Evolutionary conservation across 2,329 filamentous ascomycete genomes (phyloP).

Genomic region (Fusarium penzigii): DNA sequence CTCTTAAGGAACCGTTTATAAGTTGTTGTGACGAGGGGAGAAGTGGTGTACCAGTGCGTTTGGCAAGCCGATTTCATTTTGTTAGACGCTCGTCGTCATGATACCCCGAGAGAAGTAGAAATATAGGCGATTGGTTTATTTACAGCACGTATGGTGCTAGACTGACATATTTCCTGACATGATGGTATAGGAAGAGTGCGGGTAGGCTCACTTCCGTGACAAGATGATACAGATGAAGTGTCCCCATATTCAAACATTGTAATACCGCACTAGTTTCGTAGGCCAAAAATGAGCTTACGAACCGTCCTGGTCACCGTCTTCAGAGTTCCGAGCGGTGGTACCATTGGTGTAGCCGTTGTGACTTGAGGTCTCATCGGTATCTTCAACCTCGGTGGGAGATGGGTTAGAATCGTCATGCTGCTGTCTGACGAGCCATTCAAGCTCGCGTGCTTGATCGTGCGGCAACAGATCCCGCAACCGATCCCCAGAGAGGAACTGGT

Average conservation of each 20-base stretch:
- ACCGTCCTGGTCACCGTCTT: too few relatives aligned
- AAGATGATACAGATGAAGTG: too few relatives aligned
- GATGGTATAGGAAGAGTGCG: too few relatives aligned
- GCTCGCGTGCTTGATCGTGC: constrained; percentile 47
- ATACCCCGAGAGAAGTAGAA: constrained; percentile 25
- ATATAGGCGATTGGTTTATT: constrained; percentile 9
- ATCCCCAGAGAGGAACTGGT: constrained; percentile 62
- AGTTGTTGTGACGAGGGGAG: too few relatives aligned
- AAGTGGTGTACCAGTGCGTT: background rate
- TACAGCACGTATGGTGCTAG: too few relatives aligned
- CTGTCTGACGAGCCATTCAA: constrained; percentile 47
- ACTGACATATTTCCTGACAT: too few relatives aligned
- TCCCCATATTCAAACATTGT: too few relatives aligned
- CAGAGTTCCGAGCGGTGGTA: too few relatives aligned
- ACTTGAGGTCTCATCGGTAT: background rate
- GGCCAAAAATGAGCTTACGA: too few relatives aligned
- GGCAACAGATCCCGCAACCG: constrained; percentile 54
- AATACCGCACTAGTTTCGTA: too few relatives aligned
- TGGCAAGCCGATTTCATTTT: constrained; percentile 6
- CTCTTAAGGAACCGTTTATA: too few relatives aligned
- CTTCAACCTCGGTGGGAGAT: background rate
- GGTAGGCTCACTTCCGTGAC: too few relatives aligned
- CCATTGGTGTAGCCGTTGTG: background rate
- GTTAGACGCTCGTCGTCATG: constrained; percentile 19
- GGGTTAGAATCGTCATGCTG: constrained; percentile 3